phyloP scores from a whole-genome alignment of 2,329 filamentous ascomycete genomes.

The Aspergillus fumigatus region DNA sequence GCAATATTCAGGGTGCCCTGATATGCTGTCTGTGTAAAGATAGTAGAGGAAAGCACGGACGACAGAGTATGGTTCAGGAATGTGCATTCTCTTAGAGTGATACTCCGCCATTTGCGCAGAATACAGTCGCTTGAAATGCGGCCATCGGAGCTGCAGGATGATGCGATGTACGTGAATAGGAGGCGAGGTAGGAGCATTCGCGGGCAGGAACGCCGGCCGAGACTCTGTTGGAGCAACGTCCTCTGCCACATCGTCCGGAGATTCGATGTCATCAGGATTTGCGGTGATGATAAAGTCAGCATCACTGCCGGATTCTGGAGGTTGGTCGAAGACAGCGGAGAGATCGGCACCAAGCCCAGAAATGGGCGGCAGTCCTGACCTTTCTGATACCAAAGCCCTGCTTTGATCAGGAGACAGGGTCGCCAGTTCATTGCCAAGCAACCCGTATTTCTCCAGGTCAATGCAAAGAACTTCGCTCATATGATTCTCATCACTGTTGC shows the following conservation, averaged over 20 bases:
- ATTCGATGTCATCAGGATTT: conserved; percentile 60
- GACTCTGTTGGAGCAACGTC: conserved; percentile 23
- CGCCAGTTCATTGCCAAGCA: conserved; percentile 72
- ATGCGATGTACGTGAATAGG: conserved; percentile 94
- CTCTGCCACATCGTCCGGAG: conserved; percentile 53
- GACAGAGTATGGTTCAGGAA: conserved; percentile 90
- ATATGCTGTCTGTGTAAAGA: conserved; percentile 90
- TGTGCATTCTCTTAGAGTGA: conserved; percentile 95
- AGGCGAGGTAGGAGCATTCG: conserved; percentile 55
- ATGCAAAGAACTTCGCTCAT: conserved; percentile 92
- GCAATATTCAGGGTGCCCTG: conserved; percentile 54
- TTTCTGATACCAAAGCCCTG: conserved; percentile 50
- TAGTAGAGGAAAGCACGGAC: conserved; percentile 95
- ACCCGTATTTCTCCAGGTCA: conserved; percentile 84
- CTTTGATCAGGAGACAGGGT: conserved; percentile 49
- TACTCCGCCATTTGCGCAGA: conserved; percentile 95
- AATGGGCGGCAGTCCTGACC: conserved; percentile 48
- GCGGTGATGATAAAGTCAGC: conserved; percentile 91
- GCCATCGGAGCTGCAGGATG: conserved; percentile 92
- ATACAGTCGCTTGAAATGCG: conserved; percentile 90
- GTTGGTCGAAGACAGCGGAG: conserved; percentile 78
- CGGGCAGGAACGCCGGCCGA: conserved; percentile 31
- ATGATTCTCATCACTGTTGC: conserved; percentile 77
- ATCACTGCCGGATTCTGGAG: conserved; percentile 77
- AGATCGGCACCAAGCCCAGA: conserved; percentile 78